These are phyloP conservation scores for Periconia digitata DNA, from an alignment of 2,329 filamentous ascomycete species.

Conservation along the genomic window DNA sequence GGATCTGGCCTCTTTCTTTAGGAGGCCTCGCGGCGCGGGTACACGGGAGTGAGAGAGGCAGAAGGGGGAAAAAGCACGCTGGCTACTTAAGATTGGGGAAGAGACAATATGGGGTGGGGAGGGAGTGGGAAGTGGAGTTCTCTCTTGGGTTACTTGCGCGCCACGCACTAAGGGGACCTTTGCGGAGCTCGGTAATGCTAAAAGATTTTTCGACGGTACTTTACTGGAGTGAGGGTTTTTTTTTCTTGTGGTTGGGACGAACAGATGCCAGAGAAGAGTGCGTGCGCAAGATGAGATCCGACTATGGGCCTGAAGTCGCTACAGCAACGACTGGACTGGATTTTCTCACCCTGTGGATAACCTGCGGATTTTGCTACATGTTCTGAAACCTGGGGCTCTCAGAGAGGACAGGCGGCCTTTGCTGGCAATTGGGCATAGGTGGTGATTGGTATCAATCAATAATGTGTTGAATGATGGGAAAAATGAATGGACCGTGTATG, in stretches of 20 bases:
- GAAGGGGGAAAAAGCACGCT: background rate
- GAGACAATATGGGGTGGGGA: background rate
- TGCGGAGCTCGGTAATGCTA: background rate
- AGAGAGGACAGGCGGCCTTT: background rate
- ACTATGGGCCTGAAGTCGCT: constrained; percentile 8
- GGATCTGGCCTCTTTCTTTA: background rate
- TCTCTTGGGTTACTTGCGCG: background rate
- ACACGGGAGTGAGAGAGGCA: background rate
- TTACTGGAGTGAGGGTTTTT: background rate
- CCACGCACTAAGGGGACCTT: too few species aligned
- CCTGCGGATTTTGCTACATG: background rate
- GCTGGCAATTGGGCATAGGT: too few species aligned
- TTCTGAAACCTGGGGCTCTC: background rate
- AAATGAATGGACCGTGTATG: background rate
- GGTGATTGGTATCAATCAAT: background rate
- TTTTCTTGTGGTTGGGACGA: background rate
- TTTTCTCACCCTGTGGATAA: constrained; percentile 1
- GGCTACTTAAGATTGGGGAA: background rate
- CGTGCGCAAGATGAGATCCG: constrained; percentile 17
- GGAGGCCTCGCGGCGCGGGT: too few species aligned
- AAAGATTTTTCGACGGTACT: background rate
- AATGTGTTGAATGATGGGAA: background rate
- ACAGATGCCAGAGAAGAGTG: constrained; percentile 1
- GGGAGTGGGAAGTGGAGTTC: background rate
- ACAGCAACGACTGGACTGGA: constrained; percentile 13